Evolutionary conservation across 2,329 filamentous ascomycete species (phyloP), one percentile per base, ranked within the genome.

Genomic region (Ophiostoma ips): DNA sequence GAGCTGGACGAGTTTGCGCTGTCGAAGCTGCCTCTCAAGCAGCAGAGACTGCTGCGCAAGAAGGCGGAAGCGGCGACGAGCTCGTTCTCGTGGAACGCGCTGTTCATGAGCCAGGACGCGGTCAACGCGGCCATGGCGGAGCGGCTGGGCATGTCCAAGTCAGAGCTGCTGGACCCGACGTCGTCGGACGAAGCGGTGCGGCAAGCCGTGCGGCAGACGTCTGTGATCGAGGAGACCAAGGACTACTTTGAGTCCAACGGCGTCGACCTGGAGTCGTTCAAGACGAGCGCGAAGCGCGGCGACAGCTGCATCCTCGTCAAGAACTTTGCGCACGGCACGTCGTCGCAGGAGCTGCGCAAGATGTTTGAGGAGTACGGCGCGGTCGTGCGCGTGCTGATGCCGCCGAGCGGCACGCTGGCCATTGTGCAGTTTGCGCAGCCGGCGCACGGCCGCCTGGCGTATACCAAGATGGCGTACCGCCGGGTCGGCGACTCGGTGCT

Each of bases 71-170:
- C 89, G 19, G 75, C 84, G 9, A 83, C 81, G 30, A 79, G 76
- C 46, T 80, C 77, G 1, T 96, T 96, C 68, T 95, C 90, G 63
- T 98, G 92, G 92, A 98, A 98, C 70, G 90, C 89, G n/a, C 72
- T 98, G n/a, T 98, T 92, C 66, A 94, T 98, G 85, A 95, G 84
- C 66, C 84, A 87, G 68, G 89, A 98, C 69, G 87, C 92, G 47
- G 88, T 98, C 48, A 89, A 95, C 67, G 81, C 86, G 46, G 94
- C 89, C 6, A 79, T 95, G 54, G 87, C 92, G 45, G 79, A 83
- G 61, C 83, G 89, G 49, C 73, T 98, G 51, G 89, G 90, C 44
- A 78, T 98, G 51, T 83, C 84, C 50, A 98, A 98, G 70, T 82
- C 87, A 11, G 88, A 95, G 59, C 68, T 98, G 51, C 73, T 98